Conservation (phyloP, 345 rosid species). For the Salix caprea region DNA sequence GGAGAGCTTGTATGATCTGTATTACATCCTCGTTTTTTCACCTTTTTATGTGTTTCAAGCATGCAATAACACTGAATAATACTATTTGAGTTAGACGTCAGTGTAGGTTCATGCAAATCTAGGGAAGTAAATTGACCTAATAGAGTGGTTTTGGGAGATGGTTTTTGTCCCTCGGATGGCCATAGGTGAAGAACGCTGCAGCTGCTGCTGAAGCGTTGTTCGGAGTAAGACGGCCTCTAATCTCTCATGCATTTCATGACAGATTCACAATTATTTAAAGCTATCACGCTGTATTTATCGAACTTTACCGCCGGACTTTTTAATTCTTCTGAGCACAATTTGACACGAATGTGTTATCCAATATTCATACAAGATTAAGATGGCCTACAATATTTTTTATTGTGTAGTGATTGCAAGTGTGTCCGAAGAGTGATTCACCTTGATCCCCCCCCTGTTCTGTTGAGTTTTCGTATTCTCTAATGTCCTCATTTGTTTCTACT, state of each 20-base stretch:
- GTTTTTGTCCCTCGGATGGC: neutral
- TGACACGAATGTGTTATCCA: neutral
- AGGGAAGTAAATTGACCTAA: neutral
- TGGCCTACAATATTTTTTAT: too few species aligned
- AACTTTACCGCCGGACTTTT: neutral
- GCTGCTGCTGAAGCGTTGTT: neutral
- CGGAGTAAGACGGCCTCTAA: neutral
- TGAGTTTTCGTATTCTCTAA: conserved; percentile 7
- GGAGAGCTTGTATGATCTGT: neutral
- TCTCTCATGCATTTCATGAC: neutral
- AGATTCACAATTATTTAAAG: neutral
- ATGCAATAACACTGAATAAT: neutral
- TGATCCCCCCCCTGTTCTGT: neutral
- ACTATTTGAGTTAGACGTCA: neutral
- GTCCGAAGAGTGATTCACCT: neutral
- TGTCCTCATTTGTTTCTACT: conserved; percentile 21
- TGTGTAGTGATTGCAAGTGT: too few species aligned
- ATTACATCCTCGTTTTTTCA: neutral
- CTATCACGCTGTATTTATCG: neutral
- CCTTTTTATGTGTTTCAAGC: neutral
- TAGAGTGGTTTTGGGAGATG: neutral
- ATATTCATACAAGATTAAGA: too few species aligned
- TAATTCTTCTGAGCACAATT: neutral
- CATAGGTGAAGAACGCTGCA: neutral
- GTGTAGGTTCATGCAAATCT: neutral